Percentiles rank a stretch among this genome's conserved stretches.
phyloP scores from a whole-genome alignment of 768 basidiomycete genomes.

The Leccinum incarnatum region DNA sequence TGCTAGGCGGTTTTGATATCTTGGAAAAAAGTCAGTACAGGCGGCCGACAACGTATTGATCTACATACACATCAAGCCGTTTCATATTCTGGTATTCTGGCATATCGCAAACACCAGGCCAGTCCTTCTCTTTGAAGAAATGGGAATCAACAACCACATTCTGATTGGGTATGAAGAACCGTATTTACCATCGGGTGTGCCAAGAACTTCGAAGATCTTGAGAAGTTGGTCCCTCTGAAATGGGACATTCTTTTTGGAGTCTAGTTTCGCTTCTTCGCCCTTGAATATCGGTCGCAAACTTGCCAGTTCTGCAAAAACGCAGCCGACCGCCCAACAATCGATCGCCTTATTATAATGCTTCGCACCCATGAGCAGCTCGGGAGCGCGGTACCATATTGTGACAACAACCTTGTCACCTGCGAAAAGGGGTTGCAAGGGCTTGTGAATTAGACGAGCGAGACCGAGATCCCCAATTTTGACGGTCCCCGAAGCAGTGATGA shows the following conservation, averaged over 20 bases:
- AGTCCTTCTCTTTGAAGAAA: conserved; percentile 65
- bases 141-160: conserved; percentile 1
- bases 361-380: conserved; percentile 92
- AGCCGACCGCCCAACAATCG: conserved; percentile 97
- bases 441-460: conserved; percentile 85
- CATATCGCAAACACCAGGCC: conserved; percentile 84
- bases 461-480: conserved; percentile 99
- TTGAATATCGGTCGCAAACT: conserved; percentile 97
- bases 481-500: conserved; percentile 82
- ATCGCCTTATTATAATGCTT: conserved; percentile 97
- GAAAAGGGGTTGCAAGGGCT: conserved; percentile 88
- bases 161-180: neutral
- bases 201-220: conserved; percentile 94
- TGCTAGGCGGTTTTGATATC: conserved; percentile 57
- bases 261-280: conserved; percentile 97
- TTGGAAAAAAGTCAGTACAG: conserved; percentile 27
- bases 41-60: neutral
- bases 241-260: conserved; percentile 95
- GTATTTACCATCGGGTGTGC: conserved; percentile 73
- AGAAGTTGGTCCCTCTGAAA: conserved; percentile 95
- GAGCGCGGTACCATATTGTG: conserved; percentile 99
- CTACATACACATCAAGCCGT: conserved; percentile 65
- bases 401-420: conserved; percentile 98
- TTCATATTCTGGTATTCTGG: conserved; percentile 86
- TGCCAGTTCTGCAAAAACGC: conserved; percentile 94